Base-by-base conservation (phyloP, 352 stramenopile genomes). In the Phytophthora agathidicida region DNA sequence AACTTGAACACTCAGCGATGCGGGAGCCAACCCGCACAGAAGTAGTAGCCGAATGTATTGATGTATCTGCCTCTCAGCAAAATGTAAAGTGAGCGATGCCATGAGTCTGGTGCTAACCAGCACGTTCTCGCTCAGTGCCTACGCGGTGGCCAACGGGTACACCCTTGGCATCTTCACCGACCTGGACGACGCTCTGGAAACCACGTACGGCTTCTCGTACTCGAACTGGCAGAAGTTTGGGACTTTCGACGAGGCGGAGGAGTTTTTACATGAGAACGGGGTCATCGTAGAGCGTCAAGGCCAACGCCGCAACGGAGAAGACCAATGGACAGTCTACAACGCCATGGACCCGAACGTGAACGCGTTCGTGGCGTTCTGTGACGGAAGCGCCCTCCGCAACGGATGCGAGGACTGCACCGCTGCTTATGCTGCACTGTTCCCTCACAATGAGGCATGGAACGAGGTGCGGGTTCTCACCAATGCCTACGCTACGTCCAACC, bases 351-450 rank as follows among this genome's bases (percentile, higher is more conserved):
- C 72, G 0, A 52, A 73, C 19, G 41, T n/a, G 10, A 22, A 51
- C 0, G 68, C 75, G n/a, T 63, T 88, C 7, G 76, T 88, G n/a
- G 75, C 75, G 1, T 88, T 88, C 42, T 90, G 80, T 39, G 80
- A 87, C 45, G 77, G 75, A 1, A 86, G 73, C 36, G 77, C 77
- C 2, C 64, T 88, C 3, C 60, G 80, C 32, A 88, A 90, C 37
- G 77, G 77, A 8, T 47, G 37, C 3, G 53, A 52, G 3, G 65
- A 67, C 5, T 82, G 71, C 33, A 64, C 70, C n/a, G 77, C 71
- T 0, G 77, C 73, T 0, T 88, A 75, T 42, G 80, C 75, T 13
- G 88, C 77, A 16, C 67, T 88, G 31, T 88, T 90, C 49, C 78
- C 80, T 13, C 76, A 88, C 37, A 65, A 71, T 3, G 14, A 64